A percentile compares a stretch with the other conserved stretches of the same genome.
These are phyloP conservation scores for Tylopilus vinaceipallidus DNA, from an alignment of 768 basidiomycete species.

Conservation along the genomic window DNA sequence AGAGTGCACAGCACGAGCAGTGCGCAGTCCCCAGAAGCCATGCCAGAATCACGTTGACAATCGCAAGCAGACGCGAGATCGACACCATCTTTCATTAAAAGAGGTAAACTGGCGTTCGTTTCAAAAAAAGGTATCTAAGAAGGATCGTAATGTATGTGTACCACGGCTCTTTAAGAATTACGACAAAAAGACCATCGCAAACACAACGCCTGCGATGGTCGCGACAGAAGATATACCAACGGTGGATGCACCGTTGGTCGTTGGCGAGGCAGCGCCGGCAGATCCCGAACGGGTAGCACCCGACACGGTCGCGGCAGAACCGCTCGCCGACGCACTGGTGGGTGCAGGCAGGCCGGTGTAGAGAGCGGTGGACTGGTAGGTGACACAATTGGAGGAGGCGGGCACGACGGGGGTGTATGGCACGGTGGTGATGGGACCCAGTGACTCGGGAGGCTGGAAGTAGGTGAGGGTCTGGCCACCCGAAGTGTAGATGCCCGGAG, in stretches of 20 bases:
- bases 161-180: too few species aligned
- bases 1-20: slow-evolving; percentile 16
- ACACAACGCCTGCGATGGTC: slow-evolving; percentile 31
- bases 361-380: slow-evolving; percentile 35
- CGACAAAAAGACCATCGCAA: slow-evolving; percentile 36
- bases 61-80: too few species aligned
- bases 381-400: slow-evolving; percentile 44
- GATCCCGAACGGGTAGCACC: slow-evolving; percentile 15
- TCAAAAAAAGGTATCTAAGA: too few species aligned
- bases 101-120: too few species aligned
- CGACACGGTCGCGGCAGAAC: background rate
- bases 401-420: slow-evolving; percentile 43
- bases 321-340: background rate
- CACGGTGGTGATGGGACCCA: slow-evolving; percentile 42
- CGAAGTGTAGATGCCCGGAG: slow-evolving; percentile 49
- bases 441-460: slow-evolving; percentile 46
- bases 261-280: slow-evolving; percentile 17
- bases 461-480: slow-evolving; percentile 44
- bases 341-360: slow-evolving; percentile 29
- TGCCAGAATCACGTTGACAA: too few species aligned
- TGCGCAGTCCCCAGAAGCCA: slow-evolving; percentile 12
- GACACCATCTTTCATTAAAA: too few species aligned
- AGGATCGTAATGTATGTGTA: too few species aligned
- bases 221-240: slow-evolving; percentile 31
- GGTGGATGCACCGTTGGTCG: slow-evolving; percentile 17